phyloP scores from a whole-genome alignment of 1,284 basidiomycete genomes.

The Tetrapyrgos nigripes region DNA sequence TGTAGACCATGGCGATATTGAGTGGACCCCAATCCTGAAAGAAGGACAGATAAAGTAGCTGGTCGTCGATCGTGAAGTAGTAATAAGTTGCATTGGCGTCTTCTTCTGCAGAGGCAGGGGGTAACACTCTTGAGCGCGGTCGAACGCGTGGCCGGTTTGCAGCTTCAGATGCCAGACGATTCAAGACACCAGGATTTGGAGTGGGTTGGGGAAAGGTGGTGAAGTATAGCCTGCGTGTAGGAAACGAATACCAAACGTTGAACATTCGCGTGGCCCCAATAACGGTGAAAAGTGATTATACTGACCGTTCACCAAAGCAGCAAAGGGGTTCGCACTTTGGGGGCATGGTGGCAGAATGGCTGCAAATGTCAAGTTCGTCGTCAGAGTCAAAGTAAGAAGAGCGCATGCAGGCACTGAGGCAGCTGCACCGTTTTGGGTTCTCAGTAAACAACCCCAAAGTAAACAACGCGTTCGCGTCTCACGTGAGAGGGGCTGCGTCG shows the following conservation, averaged over 20 bases:
- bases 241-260: not conserved
- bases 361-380: constrained; percentile 18
- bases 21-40: constrained; percentile 95
- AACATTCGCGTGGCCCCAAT: constrained; percentile 1
- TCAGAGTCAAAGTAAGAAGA: constrained; percentile 8
- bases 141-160: constrained; percentile 64
- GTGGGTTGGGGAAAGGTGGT: constrained; percentile 80
- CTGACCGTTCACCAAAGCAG: constrained; percentile 76
- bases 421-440: not conserved
- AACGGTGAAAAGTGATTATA: constrained; percentile 23
- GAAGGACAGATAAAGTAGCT: constrained; percentile 93
- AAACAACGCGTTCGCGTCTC: constrained; percentile 3
- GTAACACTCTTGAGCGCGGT: constrained; percentile 59
- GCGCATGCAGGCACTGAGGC: constrained; percentile 1
- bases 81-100: constrained; percentile 67
- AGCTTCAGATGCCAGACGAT: constrained; percentile 56
- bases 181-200: constrained; percentile 67
- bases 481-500: not conserved
- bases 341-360: constrained; percentile 44
- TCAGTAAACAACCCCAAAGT: not conserved
- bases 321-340: constrained; percentile 76
- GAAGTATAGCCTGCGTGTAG: constrained; percentile 70
- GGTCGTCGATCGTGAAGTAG: constrained; percentile 91
- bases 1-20: constrained; percentile 92
- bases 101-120: constrained; percentile 69